Percentiles rank a stretch among this genome's conserved stretches.
These are phyloP conservation scores for Bruguiera gymnorhiza DNA, from an alignment of 345 rosid genomes.

Conservation along the genomic window DNA sequence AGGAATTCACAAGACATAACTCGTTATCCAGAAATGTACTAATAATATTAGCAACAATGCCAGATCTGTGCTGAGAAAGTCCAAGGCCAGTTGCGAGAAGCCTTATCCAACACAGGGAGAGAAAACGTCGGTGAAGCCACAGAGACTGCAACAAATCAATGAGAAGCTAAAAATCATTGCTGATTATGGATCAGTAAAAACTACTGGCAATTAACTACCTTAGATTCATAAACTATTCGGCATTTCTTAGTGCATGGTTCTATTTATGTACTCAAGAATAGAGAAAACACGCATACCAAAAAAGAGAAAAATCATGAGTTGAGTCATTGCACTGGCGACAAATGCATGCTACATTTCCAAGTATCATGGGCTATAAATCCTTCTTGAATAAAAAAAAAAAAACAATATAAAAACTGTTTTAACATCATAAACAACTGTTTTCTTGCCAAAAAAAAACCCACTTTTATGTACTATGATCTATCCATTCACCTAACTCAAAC, in stretches of 20 bases:
- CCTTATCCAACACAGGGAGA: conserved; percentile 52
- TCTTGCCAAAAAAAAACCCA: background rate
- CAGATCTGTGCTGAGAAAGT: conserved; percentile 18
- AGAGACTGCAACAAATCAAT: conserved; percentile 46
- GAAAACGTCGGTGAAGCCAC: conserved; percentile 86
- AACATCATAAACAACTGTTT: background rate
- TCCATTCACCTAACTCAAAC: background rate
- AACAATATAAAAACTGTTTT: background rate
- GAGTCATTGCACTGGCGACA: background rate
- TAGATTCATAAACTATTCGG: background rate
- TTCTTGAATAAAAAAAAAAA: background rate
- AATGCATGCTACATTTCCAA: background rate
- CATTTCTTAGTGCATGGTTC: background rate
- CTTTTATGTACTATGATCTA: background rate
- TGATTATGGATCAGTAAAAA: background rate
- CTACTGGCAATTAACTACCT: background rate
- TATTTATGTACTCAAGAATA: background rate
- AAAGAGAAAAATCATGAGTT: background rate
- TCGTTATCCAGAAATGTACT: conserved; percentile 52
- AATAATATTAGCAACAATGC: conserved; percentile 20
- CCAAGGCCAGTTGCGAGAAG: conserved; percentile 28
- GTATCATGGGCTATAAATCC: background rate
- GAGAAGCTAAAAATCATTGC: background rate
- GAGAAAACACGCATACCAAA: background rate
- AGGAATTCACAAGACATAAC: conserved; percentile 47